These are phyloP conservation scores for Diplosphaera chodatii DNA, from an alignment of 139 green algal genomes.

Conservation along the genomic window DNA sequence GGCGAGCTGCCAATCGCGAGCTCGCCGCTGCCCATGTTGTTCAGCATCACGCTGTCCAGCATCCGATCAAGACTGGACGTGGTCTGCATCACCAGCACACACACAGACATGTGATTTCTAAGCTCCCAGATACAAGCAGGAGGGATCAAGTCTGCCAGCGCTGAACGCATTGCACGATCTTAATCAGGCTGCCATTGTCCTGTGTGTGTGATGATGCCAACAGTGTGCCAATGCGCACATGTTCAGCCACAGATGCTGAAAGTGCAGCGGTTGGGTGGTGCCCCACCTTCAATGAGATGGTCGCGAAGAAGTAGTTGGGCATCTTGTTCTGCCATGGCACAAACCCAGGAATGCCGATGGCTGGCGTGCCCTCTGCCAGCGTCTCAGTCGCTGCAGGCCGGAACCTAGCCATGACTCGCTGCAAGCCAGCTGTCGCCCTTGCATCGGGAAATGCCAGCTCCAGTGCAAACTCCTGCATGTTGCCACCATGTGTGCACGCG, in stretches of 20 bases:
- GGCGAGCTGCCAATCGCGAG: not conserved
- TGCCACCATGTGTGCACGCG: no score
- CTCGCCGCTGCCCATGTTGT: not conserved
- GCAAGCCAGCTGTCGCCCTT: not conserved
- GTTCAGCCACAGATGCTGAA: no score
- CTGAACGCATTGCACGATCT: no score
- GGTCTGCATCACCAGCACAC: not conserved
- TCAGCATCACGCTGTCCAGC: not conserved
- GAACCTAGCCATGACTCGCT: not conserved
- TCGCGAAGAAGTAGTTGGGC: conserved; percentile 13
- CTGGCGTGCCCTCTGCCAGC: conserved; percentile 13
- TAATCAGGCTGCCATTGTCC: no score
- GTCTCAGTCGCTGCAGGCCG: conserved; percentile 13
- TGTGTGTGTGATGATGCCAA: no score
- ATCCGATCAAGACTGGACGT: not conserved
- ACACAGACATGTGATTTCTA: no score
- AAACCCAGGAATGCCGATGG: conserved; percentile 21
- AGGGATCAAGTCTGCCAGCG: no score
- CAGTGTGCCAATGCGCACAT: no score
- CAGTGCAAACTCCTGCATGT: not conserved
- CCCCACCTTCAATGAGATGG: not conserved
- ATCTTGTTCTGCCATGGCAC: conserved; percentile 3
- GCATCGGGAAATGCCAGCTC: not conserved
- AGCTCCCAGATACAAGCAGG: no score
- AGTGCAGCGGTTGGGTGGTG: no score